Evolutionary conservation across 257 asterid species (phyloP), one percentile per base, ranked within the genome.

Genomic region (Ajuga chamaepitys): DNA sequence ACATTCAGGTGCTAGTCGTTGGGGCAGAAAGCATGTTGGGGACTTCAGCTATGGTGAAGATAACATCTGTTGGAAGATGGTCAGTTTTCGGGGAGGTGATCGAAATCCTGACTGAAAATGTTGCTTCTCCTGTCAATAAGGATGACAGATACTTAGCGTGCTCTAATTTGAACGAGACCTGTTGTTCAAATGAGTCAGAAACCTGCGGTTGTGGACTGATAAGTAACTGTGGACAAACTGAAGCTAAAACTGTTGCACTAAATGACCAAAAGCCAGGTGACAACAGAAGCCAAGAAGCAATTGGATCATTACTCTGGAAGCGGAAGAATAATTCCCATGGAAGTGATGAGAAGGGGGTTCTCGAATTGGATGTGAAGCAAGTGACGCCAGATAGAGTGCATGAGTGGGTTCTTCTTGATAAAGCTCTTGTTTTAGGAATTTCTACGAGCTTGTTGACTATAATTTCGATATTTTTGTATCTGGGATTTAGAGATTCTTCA

Each of bases 1-100:
- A 93, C 72, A 78, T 93, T 66, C 99, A 93, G 74, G 97, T 93
- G 38, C 89, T 93, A 40, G 96, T 93, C 58, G 75, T 69, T 63
- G 99, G 97, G 35, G 77, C 90, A 32, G 86, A 79, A 66, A 89
- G 87, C 90, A 65, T 93, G 93, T 60, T 84, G 76, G 99, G 99
- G 25, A 67, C 85, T 66, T 93, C 97, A 17, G 93, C 95, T 40
- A 75, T 76, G 67, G 96, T 75, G 71, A 89, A 83, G 69, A 88
- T 93, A 80, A 86, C 85, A 35, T 88, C 97, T 13, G 80, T 83
- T 10, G 95, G 96, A 37, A 86, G 99, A 75, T 93, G 97, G 97
- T 89, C 99, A 11, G 96, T 93, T 71, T 88, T 89, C 16, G 99
- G 97, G 3, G 96, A 89, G 74, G 95, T 93, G 66, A 77, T 89